Percentiles rank a stretch among this genome's conserved stretches.
phyloP scores from a whole-genome alignment of 257 asterid species.

The Perilla frutescens region DNA sequence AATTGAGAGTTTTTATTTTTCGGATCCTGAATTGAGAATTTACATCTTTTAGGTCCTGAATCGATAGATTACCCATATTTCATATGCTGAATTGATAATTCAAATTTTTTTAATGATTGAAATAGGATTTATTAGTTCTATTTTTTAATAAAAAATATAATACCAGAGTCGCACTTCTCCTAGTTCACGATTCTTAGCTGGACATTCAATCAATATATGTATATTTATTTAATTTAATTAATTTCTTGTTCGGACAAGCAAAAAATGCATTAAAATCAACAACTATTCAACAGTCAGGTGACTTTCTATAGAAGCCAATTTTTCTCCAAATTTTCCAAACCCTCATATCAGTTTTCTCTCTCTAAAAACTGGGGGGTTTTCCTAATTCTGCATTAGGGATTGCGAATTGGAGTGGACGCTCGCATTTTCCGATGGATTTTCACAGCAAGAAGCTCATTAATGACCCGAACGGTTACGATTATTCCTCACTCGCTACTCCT shows the following conservation, averaged over 20 bases:
- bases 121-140: neutral
- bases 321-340: slow-evolving; percentile 40
- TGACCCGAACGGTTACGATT: slow-evolving; percentile 75
- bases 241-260: slow-evolving; percentile 46
- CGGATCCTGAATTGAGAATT: no score
- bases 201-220: neutral
- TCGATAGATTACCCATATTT: no score
- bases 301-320: slow-evolving; percentile 53
- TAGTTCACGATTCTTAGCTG: neutral
- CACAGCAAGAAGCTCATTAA: slow-evolving; percentile 87
- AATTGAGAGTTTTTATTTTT: no score
- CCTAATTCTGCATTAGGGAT: slow-evolving; percentile 43
- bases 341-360: slow-evolving; percentile 43
- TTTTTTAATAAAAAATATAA: no score
- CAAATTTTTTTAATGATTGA: no score
- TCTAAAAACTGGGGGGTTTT: slow-evolving; percentile 38
- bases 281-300: slow-evolving; percentile 57
- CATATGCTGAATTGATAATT: no score
- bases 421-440: slow-evolving; percentile 61
- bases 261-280: slow-evolving; percentile 41
- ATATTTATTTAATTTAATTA: neutral
- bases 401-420: slow-evolving; percentile 25
- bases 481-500: slow-evolving; percentile 17
- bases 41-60: no score
- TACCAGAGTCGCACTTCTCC: neutral